phyloP scores from a whole-genome alignment of 192 early-diverging fungal genomes.

The Phlyctochytrium planicorne region DNA sequence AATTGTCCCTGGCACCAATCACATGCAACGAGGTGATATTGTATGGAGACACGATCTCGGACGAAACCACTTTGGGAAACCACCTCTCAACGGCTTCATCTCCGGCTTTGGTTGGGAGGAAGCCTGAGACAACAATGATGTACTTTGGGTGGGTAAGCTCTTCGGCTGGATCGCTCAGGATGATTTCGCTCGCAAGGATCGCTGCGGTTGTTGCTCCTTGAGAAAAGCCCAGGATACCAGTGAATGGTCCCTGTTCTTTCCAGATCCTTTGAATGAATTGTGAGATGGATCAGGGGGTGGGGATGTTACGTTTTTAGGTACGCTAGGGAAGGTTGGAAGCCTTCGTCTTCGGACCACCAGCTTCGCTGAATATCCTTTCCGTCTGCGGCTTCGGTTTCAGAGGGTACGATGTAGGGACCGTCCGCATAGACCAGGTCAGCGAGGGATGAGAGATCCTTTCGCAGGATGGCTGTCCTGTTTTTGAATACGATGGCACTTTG shows the following conservation, averaged over 20 bases:
- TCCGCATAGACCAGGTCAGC: constrained; percentile 27
- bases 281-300: not conserved
- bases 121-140: constrained; percentile 37
- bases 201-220: constrained; percentile 50
- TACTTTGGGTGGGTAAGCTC: constrained; percentile 25
- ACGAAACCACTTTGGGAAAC: constrained; percentile 3
- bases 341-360: no score
- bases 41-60: constrained; percentile 6
- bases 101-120: constrained; percentile 22
- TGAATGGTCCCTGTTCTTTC: constrained; percentile 38
- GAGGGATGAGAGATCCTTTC: constrained; percentile 22
- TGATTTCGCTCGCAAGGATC: constrained; percentile 24
- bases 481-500: constrained; percentile 43
- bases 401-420: constrained; percentile 21
- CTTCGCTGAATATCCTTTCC: constrained; percentile 23
- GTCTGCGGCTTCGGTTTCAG: constrained; percentile 14
- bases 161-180: not conserved
- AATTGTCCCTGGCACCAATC: constrained; percentile 27
- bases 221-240: constrained; percentile 48
- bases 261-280: constrained; percentile 22
- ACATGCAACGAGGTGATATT: constrained; percentile 34
- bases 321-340: no score
- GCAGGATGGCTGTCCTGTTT: constrained; percentile 25
- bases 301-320: constrained; percentile 16
- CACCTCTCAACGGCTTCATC: not conserved